Base-by-base conservation (phyloP, 441 rosid species). In the Manihot esculenta region DNA sequence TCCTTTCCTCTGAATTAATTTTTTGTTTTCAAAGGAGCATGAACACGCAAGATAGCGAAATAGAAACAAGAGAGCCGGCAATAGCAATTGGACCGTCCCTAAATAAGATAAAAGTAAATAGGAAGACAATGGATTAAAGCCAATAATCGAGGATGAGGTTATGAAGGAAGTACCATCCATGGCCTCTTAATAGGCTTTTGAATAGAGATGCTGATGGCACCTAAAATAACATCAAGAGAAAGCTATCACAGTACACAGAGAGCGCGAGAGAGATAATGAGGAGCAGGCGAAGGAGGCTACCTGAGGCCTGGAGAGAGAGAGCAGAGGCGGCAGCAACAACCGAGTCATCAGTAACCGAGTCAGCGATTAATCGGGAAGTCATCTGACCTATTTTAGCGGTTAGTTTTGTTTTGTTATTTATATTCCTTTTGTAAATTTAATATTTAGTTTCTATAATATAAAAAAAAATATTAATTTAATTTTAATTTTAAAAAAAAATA, bases 141-240 rank as follows among this genome's bases (percentile, higher is more conserved):
- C 30, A 45, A 47, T 48, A 51, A 14, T 3, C 12, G 56, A 38
- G 64, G 0, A 72, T 17, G 44, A 27, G 17, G 30, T 3, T 21
- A 27, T 7, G 7, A 70, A 76, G 12, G 11, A 68, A 71, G 55
- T 83, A 92, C 97, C 97, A 72, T 83, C 81, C 86, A 83, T 86
- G 79, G 74, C 50, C 58, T 66, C 78, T 69, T 21, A 66, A 68
- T 48, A 76, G 74, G 49, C 49, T 66, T 26, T 38, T 76, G 69
- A 75, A 67, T 58, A 79, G 71, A 33, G 87, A 84, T 57, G 71
- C 47, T 21, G 80, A 18, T 64, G 82, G 83, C 68, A 65, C 82
- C 97, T 88, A 74, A 68, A 81, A 77, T n/a, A n/a, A 42, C 57
- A 38, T 63, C 0, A 13, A 41, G 23, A 60, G 30, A 56, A 56